Percentiles rank a stretch among this genome's conserved stretches.
Conservation (phyloP, 208 protist genomes). For the Leishmania braziliensis region DNA sequence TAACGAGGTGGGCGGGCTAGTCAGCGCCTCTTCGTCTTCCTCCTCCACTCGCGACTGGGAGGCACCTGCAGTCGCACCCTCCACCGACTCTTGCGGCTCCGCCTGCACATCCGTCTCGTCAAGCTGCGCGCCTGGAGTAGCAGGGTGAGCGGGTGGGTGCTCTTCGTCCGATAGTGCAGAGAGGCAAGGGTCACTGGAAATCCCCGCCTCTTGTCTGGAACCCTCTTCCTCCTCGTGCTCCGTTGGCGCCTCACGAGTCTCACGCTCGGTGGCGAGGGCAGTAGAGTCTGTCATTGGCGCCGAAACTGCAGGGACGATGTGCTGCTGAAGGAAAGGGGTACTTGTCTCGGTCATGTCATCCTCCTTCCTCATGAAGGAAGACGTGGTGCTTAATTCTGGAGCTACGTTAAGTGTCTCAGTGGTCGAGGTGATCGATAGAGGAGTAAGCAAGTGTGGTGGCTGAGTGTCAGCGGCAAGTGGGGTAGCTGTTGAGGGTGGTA, state of each 20-base stretch:
- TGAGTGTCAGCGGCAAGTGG: not conserved
- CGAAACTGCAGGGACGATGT: not conserved
- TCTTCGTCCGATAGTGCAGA: not conserved
- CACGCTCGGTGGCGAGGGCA: not conserved
- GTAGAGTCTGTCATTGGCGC: not conserved
- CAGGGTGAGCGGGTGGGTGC: not conserved
- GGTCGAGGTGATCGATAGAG: slow-evolving; percentile 5
- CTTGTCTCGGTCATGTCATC: not conserved
- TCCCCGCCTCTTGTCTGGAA: not conserved
- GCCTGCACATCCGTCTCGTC: not conserved
- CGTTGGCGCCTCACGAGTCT: not conserved
- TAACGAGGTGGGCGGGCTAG: not conserved
- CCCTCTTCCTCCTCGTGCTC: slow-evolving; percentile 10
- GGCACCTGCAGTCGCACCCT: not conserved
- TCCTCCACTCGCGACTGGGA: not conserved
- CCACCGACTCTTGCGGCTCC: not conserved
- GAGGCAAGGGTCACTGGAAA: not conserved
- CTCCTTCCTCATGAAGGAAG: not conserved
- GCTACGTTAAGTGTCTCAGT: not conserved
- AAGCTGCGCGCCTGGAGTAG: not conserved
- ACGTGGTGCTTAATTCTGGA: not conserved
- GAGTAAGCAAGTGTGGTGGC: slow-evolving; percentile 6
- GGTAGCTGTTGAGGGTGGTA: not conserved
- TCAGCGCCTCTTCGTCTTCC: slow-evolving; percentile 6
- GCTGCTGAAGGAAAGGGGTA: not conserved